phyloP scores from a whole-genome alignment of 140 eudicot genomes.

The Flaveria floridana region DNA sequence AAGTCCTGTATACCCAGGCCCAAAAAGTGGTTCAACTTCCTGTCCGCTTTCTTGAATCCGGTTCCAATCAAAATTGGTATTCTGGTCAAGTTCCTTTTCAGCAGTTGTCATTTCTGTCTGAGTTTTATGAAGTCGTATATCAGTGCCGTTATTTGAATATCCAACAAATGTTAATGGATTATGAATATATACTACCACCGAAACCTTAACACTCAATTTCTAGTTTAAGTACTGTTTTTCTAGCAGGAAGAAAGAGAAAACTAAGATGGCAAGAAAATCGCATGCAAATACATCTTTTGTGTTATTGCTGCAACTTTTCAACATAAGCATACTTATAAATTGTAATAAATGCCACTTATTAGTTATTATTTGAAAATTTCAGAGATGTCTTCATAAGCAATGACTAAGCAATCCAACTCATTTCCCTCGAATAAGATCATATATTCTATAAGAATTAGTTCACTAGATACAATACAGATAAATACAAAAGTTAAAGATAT shows the following conservation, averaged over 20 bases:
- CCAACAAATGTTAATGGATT: constrained; percentile 3
- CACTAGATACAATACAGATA: not conserved
- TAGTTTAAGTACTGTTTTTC: not conserved
- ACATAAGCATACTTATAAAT: not conserved
- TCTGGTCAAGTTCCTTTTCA: constrained; percentile 94
- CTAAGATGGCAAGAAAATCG: not conserved
- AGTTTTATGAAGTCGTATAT: constrained; percentile 14
- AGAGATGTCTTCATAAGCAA: not conserved
- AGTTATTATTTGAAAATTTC: not conserved
- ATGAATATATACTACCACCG: not conserved
- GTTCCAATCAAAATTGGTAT: constrained; percentile 91
- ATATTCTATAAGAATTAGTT: not conserved
- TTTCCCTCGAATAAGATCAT: not conserved
- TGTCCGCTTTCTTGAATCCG: constrained; percentile 98
- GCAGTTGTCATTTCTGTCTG: constrained; percentile 99
- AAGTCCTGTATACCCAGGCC: constrained; percentile 97
- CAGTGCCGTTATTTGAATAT: not conserved
- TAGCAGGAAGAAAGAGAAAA: constrained; percentile 1
- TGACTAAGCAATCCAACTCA: not conserved
- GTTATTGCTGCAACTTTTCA: constrained; percentile 2
- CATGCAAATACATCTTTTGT: constrained; percentile 10
- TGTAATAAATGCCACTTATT: not conserved
- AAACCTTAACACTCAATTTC: not conserved
- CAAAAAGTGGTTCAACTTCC: constrained; percentile 77
- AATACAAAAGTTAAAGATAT: not conserved